phyloP scores from a whole-genome alignment of 768 basidiomycete genomes.

The Leccinum broughii region DNA sequence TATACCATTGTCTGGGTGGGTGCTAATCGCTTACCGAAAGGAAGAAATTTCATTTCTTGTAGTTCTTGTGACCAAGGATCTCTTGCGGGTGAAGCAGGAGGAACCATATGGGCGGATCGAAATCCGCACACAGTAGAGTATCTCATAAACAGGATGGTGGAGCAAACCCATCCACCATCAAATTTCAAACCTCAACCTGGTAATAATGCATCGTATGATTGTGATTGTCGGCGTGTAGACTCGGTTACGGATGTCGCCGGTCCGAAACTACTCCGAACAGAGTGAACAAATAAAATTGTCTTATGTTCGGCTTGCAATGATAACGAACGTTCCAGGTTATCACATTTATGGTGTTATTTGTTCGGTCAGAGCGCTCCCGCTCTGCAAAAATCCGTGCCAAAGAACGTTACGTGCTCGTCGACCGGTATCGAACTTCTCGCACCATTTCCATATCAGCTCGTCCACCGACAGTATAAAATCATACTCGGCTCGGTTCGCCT shows the following conservation, averaged over 20 bases:
- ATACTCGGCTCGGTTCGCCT: not conserved
- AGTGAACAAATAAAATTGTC: not conserved
- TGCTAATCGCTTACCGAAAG: not conserved
- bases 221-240: not conserved
- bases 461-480: conserved; percentile 8
- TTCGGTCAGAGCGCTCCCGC: not conserved
- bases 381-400: not conserved
- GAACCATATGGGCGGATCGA: conserved; percentile 57
- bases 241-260: not conserved
- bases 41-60: not conserved
- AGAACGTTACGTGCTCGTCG: not conserved
- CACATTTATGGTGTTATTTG: not conserved
- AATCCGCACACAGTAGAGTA: conserved; percentile 38
- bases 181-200: no score
- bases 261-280: conserved; percentile 2
- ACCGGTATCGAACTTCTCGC: not conserved
- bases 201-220: no score
- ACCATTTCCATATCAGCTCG: not conserved
- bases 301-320: not conserved
- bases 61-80: conserved; percentile 80
- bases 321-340: not conserved
- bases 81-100: conserved; percentile 60
- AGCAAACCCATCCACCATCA: not conserved
- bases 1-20: conserved; percentile 84
- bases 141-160: not conserved